phyloP scores from a whole-genome alignment of 371 early-diverging fungal species.

The Syncephalis fuscata region DNA sequence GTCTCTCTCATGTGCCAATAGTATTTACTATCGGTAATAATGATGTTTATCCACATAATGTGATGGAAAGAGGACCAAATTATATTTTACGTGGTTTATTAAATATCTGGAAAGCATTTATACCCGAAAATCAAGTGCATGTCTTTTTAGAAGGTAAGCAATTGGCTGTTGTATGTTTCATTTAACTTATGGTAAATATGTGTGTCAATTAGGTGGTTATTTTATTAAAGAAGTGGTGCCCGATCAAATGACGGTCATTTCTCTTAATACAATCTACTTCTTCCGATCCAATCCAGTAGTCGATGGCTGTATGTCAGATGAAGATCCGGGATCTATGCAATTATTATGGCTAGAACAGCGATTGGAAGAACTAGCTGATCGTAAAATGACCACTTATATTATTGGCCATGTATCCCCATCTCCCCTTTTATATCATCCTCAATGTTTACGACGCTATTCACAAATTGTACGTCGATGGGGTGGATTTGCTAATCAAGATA shows the following conservation, averaged over 20 bases:
- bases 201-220: conserved; percentile 54
- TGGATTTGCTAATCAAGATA: no score
- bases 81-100: conserved; percentile 27
- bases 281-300: conserved; percentile 44
- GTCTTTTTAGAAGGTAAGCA: conserved; percentile 18
- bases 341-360: conserved; percentile 48
- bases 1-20: conserved; percentile 22
- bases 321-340: conserved; percentile 39
- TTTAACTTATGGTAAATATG: no score
- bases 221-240: conserved; percentile 31
- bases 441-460: conserved; percentile 38
- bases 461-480: conserved; percentile 17
- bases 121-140: conserved; percentile 30
- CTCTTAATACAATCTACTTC: conserved; percentile 56
- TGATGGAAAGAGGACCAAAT: conserved; percentile 23
- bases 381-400: conserved; percentile 27
- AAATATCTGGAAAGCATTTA: conserved; percentile 32
- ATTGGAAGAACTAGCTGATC: conserved; percentile 14
- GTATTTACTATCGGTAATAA: conserved; percentile 59
- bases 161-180: no score
- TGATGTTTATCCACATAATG: conserved; percentile 61
- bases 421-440: conserved; percentile 32
- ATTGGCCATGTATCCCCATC: conserved; percentile 64
- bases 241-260: conserved; percentile 23
- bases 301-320: conserved; percentile 30